Conservation (phyloP, 2,329 filamentous ascomycete genomes). For the Chaetomium sp. region DNA sequence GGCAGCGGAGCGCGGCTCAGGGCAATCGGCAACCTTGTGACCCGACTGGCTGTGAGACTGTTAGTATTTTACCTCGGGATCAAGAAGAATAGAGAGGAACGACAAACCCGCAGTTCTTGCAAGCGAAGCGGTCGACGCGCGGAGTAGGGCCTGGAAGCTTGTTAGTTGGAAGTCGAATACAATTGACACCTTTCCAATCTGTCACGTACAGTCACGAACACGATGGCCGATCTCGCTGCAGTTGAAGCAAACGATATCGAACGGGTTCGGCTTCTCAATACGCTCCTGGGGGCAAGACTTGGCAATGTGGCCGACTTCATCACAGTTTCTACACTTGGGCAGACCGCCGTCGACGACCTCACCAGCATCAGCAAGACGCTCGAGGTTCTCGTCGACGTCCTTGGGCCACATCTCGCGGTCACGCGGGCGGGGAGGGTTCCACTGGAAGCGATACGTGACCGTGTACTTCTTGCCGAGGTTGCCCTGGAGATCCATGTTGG, state of each 20-base stretch:
- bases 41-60: constrained; percentile 37
- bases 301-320: constrained; percentile 55
- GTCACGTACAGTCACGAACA: constrained; percentile 58
- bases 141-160: constrained; percentile 45
- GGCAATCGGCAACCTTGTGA: constrained; percentile 45
- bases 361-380: constrained; percentile 60
- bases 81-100: neutral
- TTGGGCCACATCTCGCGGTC: constrained; percentile 56
- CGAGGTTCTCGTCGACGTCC: constrained; percentile 51
- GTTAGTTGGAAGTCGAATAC: constrained; percentile 11
- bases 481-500: constrained; percentile 67
- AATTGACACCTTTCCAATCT: too few relatives aligned
- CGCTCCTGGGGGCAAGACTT: constrained; percentile 56
- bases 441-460: constrained; percentile 55
- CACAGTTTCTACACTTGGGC: constrained; percentile 57
- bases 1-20: constrained; percentile 55
- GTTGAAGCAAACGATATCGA: constrained; percentile 55
- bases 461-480: constrained; percentile 59
- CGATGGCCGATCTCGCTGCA: constrained; percentile 60
- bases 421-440: constrained; percentile 51
- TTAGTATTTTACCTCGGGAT: neutral
- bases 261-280: constrained; percentile 36
- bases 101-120: constrained; percentile 58
- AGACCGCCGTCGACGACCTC: constrained; percentile 54
- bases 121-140: constrained; percentile 57